Percentiles rank a stretch among this genome's conserved stretches.
Evolutionary conservation across 257 asterid genomes (phyloP).

Genomic region (Jasminum sambac): DNA sequence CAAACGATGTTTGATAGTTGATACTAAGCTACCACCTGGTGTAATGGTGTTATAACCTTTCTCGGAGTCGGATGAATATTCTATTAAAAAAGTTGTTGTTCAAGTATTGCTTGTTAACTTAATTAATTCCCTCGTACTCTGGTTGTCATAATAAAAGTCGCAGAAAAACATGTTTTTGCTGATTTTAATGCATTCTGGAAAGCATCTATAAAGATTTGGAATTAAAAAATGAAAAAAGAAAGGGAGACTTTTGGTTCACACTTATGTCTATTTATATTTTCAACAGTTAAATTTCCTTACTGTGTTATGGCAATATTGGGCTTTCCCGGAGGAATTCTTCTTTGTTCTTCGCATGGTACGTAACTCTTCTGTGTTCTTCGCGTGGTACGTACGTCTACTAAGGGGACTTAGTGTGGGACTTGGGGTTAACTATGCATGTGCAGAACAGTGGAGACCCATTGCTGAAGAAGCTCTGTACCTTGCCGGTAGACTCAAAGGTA

Average conservation of each 20-base stretch:
- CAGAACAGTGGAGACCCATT: constrained; percentile 95
- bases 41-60: constrained; percentile 89
- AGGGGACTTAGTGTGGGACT: constrained; percentile 98
- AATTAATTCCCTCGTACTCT: neutral
- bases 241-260: no score
- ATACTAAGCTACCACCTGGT: constrained; percentile 95
- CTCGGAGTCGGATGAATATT: constrained; percentile 82
- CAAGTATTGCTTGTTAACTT: constrained; percentile 44
- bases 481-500: constrained; percentile 78
- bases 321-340: constrained; percentile 95
- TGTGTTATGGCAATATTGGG: constrained; percentile 38
- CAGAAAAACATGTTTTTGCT: neutral
- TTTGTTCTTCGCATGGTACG: constrained; percentile 92
- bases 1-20: constrained; percentile 91
- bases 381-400: constrained; percentile 66
- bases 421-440: constrained; percentile 88
- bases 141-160: neutral
- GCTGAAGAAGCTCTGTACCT: constrained; percentile 81
- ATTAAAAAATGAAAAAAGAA: constrained; percentile 97
- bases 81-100: constrained; percentile 78
- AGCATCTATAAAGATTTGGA: constrained; percentile 47
- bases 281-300: constrained; percentile 11
- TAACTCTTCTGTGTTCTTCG: constrained; percentile 88
- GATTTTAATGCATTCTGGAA: no score
- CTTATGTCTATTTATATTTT: neutral